Percentiles rank a stretch among this genome's conserved stretches.
phyloP scores from a whole-genome alignment of 2,329 filamentous ascomycete species.

The Rhexocercosporidium sp. region DNA sequence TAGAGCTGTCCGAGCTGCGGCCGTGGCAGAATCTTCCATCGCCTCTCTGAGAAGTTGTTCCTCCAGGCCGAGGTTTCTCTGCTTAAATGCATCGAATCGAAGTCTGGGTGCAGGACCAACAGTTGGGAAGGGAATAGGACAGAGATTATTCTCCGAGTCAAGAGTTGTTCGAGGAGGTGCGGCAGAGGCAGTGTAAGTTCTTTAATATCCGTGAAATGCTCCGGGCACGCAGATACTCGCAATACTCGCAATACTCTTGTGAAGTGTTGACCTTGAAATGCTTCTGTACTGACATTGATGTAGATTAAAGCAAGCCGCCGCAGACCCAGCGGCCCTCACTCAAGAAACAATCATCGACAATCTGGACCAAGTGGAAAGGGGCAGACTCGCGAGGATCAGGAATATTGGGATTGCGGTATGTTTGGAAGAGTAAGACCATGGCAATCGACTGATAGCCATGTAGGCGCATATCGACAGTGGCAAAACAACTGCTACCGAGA shows the following conservation, averaged over 20 bases:
- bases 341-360: slow-evolving; percentile 39
- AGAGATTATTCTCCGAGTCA: slow-evolving; percentile 40
- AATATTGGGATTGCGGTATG: slow-evolving; percentile 97
- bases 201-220: no score
- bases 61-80: slow-evolving; percentile 37
- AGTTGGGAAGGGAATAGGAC: slow-evolving; percentile 25
- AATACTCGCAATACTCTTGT: neutral
- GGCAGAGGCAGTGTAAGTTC: slow-evolving; percentile 41
- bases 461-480: slow-evolving; percentile 98
- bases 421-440: slow-evolving; percentile 20
- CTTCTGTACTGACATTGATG: neutral
- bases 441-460: slow-evolving; percentile 5
- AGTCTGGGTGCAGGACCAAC: slow-evolving; percentile 21
- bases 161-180: slow-evolving; percentile 33
- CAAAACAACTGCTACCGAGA: slow-evolving; percentile 95
- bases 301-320: slow-evolving; percentile 39
- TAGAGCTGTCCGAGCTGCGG: slow-evolving; percentile 38
- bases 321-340: slow-evolving; percentile 34
- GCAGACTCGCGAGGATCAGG: slow-evolving; percentile 79
- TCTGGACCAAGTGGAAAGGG: slow-evolving; percentile 69
- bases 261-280: neutral
- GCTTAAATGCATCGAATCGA: slow-evolving; percentile 37
- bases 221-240: neutral
- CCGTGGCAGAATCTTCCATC: slow-evolving; percentile 35
- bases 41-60: slow-evolving; percentile 30